Evolutionary conservation across 495 filamentous ascomycete genomes (phyloP), one percentile per base, ranked within the genome.

Genomic region (Aspergillus ostianus): DNA sequence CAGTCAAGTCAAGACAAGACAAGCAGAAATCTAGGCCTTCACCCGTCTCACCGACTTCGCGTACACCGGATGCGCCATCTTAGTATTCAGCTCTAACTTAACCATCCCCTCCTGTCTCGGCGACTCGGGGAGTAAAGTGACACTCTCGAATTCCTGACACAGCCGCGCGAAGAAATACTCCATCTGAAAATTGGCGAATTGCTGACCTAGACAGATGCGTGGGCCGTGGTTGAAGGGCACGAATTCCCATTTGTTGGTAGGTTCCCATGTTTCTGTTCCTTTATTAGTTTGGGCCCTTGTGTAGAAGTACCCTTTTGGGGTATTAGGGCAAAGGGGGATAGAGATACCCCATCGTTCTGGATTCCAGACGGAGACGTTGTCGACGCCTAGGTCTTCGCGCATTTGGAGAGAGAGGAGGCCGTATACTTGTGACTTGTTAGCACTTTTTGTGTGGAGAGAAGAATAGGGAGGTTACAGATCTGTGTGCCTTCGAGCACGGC

Each of bases 401-500:
- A 78, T 23, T 58, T 75, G 54, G 26, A 58, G 63, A 13, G 64
- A 57, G 52, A 69, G 64, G 19, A 61, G 58, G 0, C 60, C 68
- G 53, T 66, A 77, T 27, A 60, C 36, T 41, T 13, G 15, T 2
- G 4, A 32, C 29, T 8, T 7, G 29, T 32, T 6, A 32, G 29
- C 4, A 26, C 8, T 3, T 32, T 32, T 7, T 15, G 36, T 41
- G 3, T 13, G 15, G 36, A 12, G 0, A 4, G 4, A 41, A 13
- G 4, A 4, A 41, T 6, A 12, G 3, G 36, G 15, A 41, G 10
- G 36, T 1, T 41, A 41, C 36, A 66, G 0, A 74, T 64, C 13
- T 66, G 23, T 21, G 61, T 62, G 59, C 83, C 85, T 69, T 87
- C 86, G 8, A 82, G 77, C 17, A 94, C 70, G 3, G 83, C 80